These are phyloP conservation scores for Cadophora gregata DNA, from an alignment of 2,329 filamentous ascomycete species.

Conservation along the genomic window DNA sequence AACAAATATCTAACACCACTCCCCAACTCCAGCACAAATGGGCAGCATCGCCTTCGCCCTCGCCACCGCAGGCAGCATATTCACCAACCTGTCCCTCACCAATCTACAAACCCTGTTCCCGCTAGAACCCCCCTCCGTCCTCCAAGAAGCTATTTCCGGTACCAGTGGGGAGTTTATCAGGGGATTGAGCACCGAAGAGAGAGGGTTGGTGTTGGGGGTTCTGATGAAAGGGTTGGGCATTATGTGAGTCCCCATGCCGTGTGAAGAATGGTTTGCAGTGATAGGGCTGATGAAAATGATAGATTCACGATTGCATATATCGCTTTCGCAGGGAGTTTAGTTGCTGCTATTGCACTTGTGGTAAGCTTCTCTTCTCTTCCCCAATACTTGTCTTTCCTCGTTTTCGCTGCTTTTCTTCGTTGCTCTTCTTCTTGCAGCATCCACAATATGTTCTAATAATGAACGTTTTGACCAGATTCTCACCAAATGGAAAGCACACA, in stretches of 20 bases:
- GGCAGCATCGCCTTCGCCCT: background rate
- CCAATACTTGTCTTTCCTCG: too few relatives aligned
- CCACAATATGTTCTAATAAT: too few relatives aligned
- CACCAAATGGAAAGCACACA: background rate
- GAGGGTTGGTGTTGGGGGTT: background rate
- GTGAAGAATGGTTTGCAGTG: background rate
- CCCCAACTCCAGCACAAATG: background rate
- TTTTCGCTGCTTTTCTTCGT: too few relatives aligned
- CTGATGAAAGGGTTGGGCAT: background rate
- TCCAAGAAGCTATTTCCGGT: conserved; percentile 2
- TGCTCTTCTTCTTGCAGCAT: too few relatives aligned
- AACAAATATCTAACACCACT: background rate
- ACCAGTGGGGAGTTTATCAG: background rate
- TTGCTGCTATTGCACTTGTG: background rate
- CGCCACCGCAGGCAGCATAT: background rate
- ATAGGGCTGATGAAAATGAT: background rate
- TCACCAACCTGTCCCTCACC: background rate
- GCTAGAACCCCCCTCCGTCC: background rate
- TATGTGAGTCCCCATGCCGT: background rate
- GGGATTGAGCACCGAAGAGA: background rate
- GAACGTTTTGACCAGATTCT: too few relatives aligned
- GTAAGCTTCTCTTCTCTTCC: background rate
- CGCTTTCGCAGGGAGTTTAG: background rate
- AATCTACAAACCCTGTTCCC: background rate
- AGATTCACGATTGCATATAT: conserved; percentile 3